These are phyloP conservation scores for Pseudopyricularia cyperi DNA, from an alignment of 2,329 filamentous ascomycete species.

Conservation along the genomic window DNA sequence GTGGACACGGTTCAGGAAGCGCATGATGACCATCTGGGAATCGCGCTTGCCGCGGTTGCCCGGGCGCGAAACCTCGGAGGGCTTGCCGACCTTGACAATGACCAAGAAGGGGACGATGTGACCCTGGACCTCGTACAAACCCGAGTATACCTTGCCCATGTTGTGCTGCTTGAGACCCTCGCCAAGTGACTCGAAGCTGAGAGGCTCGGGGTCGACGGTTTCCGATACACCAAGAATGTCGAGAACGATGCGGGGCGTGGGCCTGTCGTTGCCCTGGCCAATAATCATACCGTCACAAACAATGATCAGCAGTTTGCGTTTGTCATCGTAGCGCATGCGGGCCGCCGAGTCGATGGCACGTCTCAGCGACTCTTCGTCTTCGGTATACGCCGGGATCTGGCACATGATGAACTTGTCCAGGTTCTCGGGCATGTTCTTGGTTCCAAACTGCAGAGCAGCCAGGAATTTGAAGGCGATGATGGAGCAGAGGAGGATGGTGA, in stretches of 20 bases:
- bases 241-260: slow-evolving; percentile 88
- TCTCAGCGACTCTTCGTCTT: slow-evolving; percentile 93
- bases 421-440: slow-evolving; percentile 85
- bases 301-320: slow-evolving; percentile 86
- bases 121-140: slow-evolving; percentile 92
- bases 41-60: slow-evolving; percentile 99
- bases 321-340: slow-evolving; percentile 94
- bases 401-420: slow-evolving; percentile 98
- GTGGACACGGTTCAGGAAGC: slow-evolving; percentile 95
- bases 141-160: slow-evolving; percentile 98
- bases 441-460: slow-evolving; percentile 85
- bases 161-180: slow-evolving; percentile 97
- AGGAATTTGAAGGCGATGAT: slow-evolving; percentile 95
- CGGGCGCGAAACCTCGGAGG: slow-evolving; percentile 85
- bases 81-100: slow-evolving; percentile 93
- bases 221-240: slow-evolving; percentile 95
- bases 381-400: slow-evolving; percentile 94
- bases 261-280: slow-evolving; percentile 91
- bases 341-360: slow-evolving; percentile 95
- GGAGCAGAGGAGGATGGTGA: slow-evolving; percentile 65
- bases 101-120: slow-evolving; percentile 98
- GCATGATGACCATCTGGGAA: slow-evolving; percentile 90
- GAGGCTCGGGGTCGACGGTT: slow-evolving; percentile 82
- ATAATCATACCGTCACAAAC: slow-evolving; percentile 99
- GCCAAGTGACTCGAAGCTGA: slow-evolving; percentile 93